These are phyloP conservation scores for Neopestalotiopsis sp. DNA, from an alignment of 2,329 filamentous ascomycete genomes.

Conservation along the genomic window DNA sequence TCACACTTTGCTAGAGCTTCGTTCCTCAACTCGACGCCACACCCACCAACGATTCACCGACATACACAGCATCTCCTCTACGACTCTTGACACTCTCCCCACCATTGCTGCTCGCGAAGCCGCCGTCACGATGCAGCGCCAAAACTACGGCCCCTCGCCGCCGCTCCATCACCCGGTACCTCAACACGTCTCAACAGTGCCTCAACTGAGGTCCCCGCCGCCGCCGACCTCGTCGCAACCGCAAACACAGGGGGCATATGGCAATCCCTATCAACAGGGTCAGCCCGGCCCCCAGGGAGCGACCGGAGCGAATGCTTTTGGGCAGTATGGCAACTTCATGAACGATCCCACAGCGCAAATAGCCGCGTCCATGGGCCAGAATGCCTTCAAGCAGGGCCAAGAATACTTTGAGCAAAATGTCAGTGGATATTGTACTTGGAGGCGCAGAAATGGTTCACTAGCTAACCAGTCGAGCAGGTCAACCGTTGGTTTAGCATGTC, in stretches of 20 bases:
- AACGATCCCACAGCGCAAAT: slow-evolving; percentile 95
- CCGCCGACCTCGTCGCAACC: slow-evolving; percentile 75
- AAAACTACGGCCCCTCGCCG: slow-evolving; percentile 84
- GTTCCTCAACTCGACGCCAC: background rate
- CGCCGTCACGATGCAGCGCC: slow-evolving; percentile 76
- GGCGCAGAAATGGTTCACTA: background rate
- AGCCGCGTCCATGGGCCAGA: slow-evolving; percentile 92
- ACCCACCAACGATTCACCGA: background rate
- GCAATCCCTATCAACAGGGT: slow-evolving; percentile 77
- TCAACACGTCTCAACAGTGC: slow-evolving; percentile 97
- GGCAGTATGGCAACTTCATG: slow-evolving; percentile 89
- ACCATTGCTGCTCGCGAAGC: background rate
- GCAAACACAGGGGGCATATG: slow-evolving; percentile 70
- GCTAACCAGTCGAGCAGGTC: slow-evolving; percentile 42
- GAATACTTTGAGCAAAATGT: slow-evolving; percentile 97
- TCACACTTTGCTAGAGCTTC: background rate
- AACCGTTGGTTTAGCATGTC: slow-evolving; percentile 86
- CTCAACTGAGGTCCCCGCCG: slow-evolving; percentile 92
- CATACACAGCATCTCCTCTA: background rate
- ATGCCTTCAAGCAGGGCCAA: slow-evolving; percentile 87
- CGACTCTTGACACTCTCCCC: background rate
- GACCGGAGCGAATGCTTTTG: slow-evolving; percentile 65
- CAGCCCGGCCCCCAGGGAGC: slow-evolving; percentile 39
- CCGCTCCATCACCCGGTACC: slow-evolving; percentile 96
- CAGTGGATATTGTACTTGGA: slow-evolving; percentile 37